A percentile compares a stretch with the other conserved stretches of the same genome.
These are phyloP conservation scores for Leccinum longicurvipes DNA, from an alignment of 768 basidiomycete species.

Conservation along the genomic window DNA sequence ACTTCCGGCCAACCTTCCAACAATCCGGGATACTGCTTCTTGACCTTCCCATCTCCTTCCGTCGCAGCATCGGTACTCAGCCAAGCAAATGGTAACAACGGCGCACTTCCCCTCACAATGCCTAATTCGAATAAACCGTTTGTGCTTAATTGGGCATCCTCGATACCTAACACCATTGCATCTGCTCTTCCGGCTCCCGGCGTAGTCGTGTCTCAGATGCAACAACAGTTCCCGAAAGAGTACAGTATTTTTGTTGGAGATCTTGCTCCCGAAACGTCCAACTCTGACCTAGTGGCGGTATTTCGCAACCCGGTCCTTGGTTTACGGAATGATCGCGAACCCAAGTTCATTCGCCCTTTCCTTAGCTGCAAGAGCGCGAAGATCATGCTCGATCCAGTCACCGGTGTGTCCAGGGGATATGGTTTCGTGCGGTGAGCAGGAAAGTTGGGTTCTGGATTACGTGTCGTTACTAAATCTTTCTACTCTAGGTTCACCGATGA, in stretches of 20 bases:
- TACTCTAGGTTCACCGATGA: constrained; percentile 78
- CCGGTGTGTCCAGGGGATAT: constrained; percentile 86
- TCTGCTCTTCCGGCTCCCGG: constrained; percentile 30
- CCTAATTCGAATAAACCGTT: constrained; percentile 85
- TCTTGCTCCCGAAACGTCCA: constrained; percentile 88
- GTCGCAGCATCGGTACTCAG: constrained; percentile 68
- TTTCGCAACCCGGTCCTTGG: constrained; percentile 89
- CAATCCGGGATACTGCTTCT: constrained; percentile 85
- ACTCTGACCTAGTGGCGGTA: constrained; percentile 92
- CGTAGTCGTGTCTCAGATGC: constrained; percentile 27
- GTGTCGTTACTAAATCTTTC: constrained; percentile 3
- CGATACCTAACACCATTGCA: constrained; percentile 35
- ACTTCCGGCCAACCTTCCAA: constrained; percentile 64
- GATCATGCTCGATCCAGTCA: constrained; percentile 90
- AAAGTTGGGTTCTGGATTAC: constrained; percentile 7
- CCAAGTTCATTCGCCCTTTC: constrained; percentile 86
- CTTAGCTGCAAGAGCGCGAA: constrained; percentile 92
- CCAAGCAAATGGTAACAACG: constrained; percentile 52
- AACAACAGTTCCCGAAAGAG: constrained; percentile 73
- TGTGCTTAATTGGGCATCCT: constrained; percentile 73
- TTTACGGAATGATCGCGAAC: constrained; percentile 80
- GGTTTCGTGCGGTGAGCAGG: constrained; percentile 79
- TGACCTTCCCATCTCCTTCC: constrained; percentile 74
- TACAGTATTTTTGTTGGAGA: constrained; percentile 96
- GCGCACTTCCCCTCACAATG: constrained; percentile 57